Conservation (phyloP, 768 basidiomycete species). For the Mycena galopus region DNA sequence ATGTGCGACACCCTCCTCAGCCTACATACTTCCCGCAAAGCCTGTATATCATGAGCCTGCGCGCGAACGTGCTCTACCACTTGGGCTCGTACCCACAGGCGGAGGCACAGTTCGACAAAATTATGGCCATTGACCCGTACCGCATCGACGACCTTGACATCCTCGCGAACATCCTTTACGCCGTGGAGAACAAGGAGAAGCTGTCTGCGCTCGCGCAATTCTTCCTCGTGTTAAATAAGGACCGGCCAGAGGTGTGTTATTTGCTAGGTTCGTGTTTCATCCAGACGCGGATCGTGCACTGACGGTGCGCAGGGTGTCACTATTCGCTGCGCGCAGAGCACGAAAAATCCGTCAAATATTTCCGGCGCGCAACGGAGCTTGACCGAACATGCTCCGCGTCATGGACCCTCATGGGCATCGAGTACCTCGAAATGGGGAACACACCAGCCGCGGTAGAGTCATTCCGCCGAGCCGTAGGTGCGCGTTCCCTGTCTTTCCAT, state of each 20-base stretch:
- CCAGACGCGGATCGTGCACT: background rate
- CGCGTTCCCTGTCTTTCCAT: background rate
- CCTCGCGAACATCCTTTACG: constrained; percentile 85
- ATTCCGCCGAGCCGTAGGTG: constrained; percentile 84
- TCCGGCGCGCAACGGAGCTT: constrained; percentile 80
- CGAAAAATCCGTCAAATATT: constrained; percentile 85
- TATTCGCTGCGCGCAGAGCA: constrained; percentile 83
- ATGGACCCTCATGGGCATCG: constrained; percentile 90
- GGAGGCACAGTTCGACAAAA: constrained; percentile 30
- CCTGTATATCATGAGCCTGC: constrained; percentile 75
- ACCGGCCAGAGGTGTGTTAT: constrained; percentile 85
- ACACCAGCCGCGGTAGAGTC: constrained; percentile 87
- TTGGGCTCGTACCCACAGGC: constrained; percentile 60
- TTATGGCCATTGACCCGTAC: constrained; percentile 70
- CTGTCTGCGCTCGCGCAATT: constrained; percentile 80
- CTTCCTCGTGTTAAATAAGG: constrained; percentile 76
- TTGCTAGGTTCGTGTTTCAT: constrained; percentile 64
- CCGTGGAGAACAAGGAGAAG: constrained; percentile 76
- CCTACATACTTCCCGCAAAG: constrained; percentile 70
- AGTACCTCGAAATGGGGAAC: constrained; percentile 87
- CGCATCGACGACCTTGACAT: constrained; percentile 85
- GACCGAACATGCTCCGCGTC: constrained; percentile 82
- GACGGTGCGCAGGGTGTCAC: constrained; percentile 70
- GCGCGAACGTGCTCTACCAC: constrained; percentile 77
- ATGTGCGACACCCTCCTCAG: constrained; percentile 70